A percentile compares a stretch with the other conserved stretches of the same genome.
Conservation (phyloP, 2,329 filamentous ascomycete genomes). For the Bipolaris zeicola region DNA sequence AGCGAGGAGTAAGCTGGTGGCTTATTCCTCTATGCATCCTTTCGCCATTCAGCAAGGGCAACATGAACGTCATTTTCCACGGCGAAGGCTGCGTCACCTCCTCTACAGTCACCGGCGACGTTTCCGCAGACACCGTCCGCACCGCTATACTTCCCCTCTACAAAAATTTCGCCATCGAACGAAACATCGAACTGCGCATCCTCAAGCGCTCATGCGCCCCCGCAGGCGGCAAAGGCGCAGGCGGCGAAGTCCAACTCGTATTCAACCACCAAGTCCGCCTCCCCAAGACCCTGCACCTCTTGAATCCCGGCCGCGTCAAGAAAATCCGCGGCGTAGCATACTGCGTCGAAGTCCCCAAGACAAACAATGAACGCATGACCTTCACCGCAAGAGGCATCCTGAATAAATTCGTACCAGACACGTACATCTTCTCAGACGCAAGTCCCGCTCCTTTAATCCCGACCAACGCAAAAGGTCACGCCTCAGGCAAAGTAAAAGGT, state of each 20-base stretch:
- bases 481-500: constrained; percentile 60
- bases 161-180: constrained; percentile 85
- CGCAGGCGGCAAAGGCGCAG: constrained; percentile 77
- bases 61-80: constrained; percentile 86
- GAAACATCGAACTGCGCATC: constrained; percentile 83
- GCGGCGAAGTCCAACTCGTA: constrained; percentile 88
- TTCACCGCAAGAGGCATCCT: constrained; percentile 84
- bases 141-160: constrained; percentile 91
- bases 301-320: constrained; percentile 83
- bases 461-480: constrained; percentile 71
- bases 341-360: constrained; percentile 86
- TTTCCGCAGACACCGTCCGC: constrained; percentile 90
- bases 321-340: constrained; percentile 92
- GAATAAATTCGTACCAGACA: constrained; percentile 81
- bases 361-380: constrained; percentile 95
- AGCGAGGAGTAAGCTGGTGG: constrained; percentile 89
- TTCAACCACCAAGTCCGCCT: constrained; percentile 93
- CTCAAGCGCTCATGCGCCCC: constrained; percentile 72
- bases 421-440: constrained; percentile 80
- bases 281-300: constrained; percentile 89
- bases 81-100: constrained; percentile 93
- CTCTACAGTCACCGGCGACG: constrained; percentile 80
- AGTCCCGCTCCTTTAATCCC: constrained; percentile 65
- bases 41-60: constrained; percentile 89
- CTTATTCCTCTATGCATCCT: constrained; percentile 86